Base-by-base conservation (phyloP, 306 rosid genomes). In the Quercus gilva region DNA sequence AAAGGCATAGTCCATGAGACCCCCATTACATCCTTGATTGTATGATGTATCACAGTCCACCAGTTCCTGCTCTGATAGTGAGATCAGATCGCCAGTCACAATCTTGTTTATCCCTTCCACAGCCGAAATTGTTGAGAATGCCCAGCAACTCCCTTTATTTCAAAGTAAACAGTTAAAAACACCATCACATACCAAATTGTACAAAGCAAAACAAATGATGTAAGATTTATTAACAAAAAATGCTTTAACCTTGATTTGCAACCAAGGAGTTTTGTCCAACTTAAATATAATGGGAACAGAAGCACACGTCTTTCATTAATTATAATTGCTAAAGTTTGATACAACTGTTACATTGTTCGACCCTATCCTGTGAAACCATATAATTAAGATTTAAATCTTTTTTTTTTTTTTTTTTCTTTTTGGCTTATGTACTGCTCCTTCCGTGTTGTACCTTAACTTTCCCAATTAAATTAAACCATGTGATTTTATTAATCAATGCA, bases 91-190 rank as follows among this genome's bases (percentile, higher is more conserved):
- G 0, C 93, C 97, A 0, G 98, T 91, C n/a, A 91, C 94, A 52
- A 92, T 84, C 91, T 92, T 80, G 61, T 92, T 94, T 73, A 94
- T 84, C 28, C 97, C 97, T 87, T 94, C 98, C 23, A 94, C 97
- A 0, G 98, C 84, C 45, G 85, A 58, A 33, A 91, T 37, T 8
- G 97, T 83, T 43, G 98, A 85, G 87, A 92, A 94, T 31, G 98
- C 97, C 98, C 98, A 92, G 88, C 97, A 92, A 74, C 98, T 89
- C 89, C 94, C 98, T 94, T 74, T 85, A 84, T 56, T 8, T 5
- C 41, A 4, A 19, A 35, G 56, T 26, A 17, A 28, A 56, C 1
- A 7, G 76, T 79, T 23, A 84, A 1, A 1, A 23, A 64, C 15
- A 33, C 2, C 21, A 23, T 10, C 57, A 76, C 67, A 8, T 23